Conservation (phyloP, 306 rosid genomes). For the Potentilla sterilis region DNA sequence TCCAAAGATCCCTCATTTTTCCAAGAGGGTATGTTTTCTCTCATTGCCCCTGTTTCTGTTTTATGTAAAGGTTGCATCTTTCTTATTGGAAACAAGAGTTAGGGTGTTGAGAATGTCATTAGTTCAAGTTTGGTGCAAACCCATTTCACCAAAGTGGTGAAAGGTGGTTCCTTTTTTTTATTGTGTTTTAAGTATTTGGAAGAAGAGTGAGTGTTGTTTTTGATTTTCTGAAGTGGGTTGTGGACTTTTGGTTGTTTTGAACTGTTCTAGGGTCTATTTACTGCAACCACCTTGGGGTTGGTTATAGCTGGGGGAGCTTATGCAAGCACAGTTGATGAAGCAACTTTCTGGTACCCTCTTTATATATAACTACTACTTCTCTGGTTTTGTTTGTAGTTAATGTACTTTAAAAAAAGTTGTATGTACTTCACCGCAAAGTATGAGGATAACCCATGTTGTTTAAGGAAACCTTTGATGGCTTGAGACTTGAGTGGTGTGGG, state of each 20-base stretch:
- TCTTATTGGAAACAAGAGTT: neutral
- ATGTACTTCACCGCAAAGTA: neutral
- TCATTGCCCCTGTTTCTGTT: neutral
- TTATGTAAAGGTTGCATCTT: neutral
- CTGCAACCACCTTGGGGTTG: constrained; percentile 82
- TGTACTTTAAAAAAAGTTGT: neutral
- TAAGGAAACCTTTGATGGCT: neutral
- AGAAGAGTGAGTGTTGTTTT: neutral
- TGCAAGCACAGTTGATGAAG: constrained; percentile 97
- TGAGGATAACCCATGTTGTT: neutral
- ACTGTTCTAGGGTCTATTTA: constrained; percentile 73
- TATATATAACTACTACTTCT: constrained; percentile 28
- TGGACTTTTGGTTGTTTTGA: constrained; percentile 24
- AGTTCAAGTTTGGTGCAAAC: neutral
- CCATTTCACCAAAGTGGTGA: neutral
- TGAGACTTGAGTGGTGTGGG: neutral
- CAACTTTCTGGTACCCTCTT: constrained; percentile 94
- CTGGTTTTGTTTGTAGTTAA: neutral
- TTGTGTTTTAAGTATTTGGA: neutral
- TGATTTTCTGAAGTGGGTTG: constrained; percentile 18
- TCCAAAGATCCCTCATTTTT: constrained; percentile 64
- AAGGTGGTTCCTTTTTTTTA: neutral
- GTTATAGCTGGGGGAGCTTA: constrained; percentile 94
- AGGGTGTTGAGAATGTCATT: neutral
- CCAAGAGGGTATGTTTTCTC: constrained; percentile 66